Evolutionary conservation across 1,284 basidiomycete genomes (phyloP), one percentile per base, ranked within the genome.

Genomic region (Ceratorhiza oryzae-sativae): DNA sequence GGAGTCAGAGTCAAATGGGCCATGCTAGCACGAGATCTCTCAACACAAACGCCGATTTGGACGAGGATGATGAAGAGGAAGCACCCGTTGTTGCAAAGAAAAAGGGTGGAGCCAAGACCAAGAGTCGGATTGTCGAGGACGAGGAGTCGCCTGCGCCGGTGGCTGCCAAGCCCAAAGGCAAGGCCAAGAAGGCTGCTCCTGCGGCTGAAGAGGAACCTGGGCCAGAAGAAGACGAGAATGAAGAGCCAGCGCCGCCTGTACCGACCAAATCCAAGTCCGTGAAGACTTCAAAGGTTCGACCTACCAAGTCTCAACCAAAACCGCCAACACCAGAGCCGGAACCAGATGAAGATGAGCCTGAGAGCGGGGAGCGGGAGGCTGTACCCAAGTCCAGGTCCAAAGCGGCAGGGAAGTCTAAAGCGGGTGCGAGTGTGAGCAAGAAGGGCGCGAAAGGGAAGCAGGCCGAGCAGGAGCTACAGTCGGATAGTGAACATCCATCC

Each of bases 1-100:
- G 63, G 41, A 68, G 63, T 42, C 63, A 68, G 51, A 68, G 63
- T 30, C 63, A 68, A 25, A n/a, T 68, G 36, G 63, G 63, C 20
- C 27, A 68, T 45, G 4, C 46, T 13, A 45, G 46, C 15, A 51
- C 61, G 30, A 65, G 61, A 23, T 41, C 56, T 8, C 32, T 39
- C 15, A 55, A 59, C 45, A n/a, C 30, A 23, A 20, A 42, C 48
- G 41, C 10, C 15, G 36, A 42, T 15, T 25, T 30, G n/a, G 48
- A 46, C 46, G 67, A 61, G 12, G 61, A 67, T 39, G 53, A 67
- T 18, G 51, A n/a, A 30, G 56, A 56, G 25, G 63, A 58, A 32
- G 34, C 25, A 25, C 59, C 59, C 32, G 42, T 45, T 34, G 56
- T 49, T 36, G 32, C 63, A 30, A 51, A 51, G 45, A 42, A 58